A percentile compares a stretch with the other conserved stretches of the same genome.
Conservation (phyloP, 495 filamentous ascomycete species). For the Lentithecium fluviatile region DNA sequence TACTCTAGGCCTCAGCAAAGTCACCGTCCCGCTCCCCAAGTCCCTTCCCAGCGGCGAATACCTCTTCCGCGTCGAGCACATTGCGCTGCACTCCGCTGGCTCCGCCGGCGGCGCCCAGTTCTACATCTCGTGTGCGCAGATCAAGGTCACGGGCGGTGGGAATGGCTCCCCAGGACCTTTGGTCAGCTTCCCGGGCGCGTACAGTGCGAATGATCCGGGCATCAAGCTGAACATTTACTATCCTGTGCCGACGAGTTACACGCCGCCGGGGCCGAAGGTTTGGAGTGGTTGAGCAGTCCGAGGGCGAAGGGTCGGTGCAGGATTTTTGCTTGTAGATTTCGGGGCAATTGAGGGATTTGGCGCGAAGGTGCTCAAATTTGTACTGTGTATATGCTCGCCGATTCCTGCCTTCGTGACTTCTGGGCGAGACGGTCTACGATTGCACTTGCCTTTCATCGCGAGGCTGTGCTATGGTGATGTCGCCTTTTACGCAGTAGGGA, state of each 20-base stretch:
- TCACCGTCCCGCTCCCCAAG: constrained; percentile 50
- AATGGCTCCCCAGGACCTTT: constrained; percentile 49
- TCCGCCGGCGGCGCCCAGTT: constrained; percentile 51
- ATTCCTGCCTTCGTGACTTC: too few species aligned
- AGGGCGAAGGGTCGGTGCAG: too few species aligned
- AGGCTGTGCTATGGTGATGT: too few species aligned
- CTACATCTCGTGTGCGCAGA: constrained; percentile 58
- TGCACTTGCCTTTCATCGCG: too few species aligned
- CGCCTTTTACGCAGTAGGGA: too few species aligned
- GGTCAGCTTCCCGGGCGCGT: constrained; percentile 55
- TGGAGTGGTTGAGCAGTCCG: constrained; percentile 17
- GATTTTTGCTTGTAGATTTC: too few species aligned
- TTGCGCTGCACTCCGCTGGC: constrained; percentile 47
- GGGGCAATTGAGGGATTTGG: too few species aligned
- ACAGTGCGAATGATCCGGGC: constrained; percentile 49
- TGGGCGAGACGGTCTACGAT: too few species aligned
- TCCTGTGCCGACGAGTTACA: constrained; percentile 47
- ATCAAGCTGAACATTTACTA: constrained; percentile 51
- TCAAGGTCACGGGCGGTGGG: constrained; percentile 58
- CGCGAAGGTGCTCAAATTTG: too few species aligned
- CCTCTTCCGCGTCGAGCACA: constrained; percentile 36
- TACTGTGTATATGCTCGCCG: too few species aligned
- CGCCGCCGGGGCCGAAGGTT: constrained; percentile 43
- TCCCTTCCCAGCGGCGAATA: constrained; percentile 37
- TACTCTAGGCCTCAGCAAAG: not conserved